A percentile compares a stretch with the other conserved stretches of the same genome.
These are phyloP conservation scores for Ceriops zippeliana DNA, from an alignment of 345 rosid genomes.

Conservation along the genomic window DNA sequence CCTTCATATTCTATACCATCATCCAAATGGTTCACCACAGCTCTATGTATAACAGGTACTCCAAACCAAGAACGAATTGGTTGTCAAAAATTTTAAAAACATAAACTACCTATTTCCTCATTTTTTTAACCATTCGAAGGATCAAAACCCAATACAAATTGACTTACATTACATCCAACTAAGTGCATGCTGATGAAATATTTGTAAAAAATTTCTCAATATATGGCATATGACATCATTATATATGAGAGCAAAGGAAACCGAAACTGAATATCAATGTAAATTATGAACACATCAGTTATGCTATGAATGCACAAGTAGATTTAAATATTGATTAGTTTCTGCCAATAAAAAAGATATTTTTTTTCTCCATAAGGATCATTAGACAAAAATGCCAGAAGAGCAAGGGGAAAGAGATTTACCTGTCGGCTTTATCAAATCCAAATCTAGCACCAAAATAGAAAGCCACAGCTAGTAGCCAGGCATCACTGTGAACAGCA, in stretches of 20 bases:
- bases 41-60: neutral
- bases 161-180: too few relatives aligned
- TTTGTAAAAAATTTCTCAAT: neutral
- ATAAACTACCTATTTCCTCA: neutral
- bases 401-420: neutral
- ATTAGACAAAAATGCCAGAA: neutral
- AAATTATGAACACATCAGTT: neutral
- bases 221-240: neutral
- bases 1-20: neutral
- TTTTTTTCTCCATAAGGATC: neutral
- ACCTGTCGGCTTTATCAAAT: constrained; percentile 32
- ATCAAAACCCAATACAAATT: too few relatives aligned
- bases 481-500: constrained; percentile 34
- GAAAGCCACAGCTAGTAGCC: constrained; percentile 30
- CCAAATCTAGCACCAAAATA: constrained; percentile 35
- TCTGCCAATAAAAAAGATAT: neutral
- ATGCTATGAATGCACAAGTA: neutral
- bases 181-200: neutral
- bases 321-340: neutral
- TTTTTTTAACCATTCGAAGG: neutral
- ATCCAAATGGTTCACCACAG: neutral
- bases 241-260: too few relatives aligned
- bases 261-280: neutral
- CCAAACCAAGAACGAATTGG: neutral
- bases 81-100: neutral